phyloP scores from a whole-genome alignment of 1,139 yeast genomes.

The Candida dubliniensis region DNA sequence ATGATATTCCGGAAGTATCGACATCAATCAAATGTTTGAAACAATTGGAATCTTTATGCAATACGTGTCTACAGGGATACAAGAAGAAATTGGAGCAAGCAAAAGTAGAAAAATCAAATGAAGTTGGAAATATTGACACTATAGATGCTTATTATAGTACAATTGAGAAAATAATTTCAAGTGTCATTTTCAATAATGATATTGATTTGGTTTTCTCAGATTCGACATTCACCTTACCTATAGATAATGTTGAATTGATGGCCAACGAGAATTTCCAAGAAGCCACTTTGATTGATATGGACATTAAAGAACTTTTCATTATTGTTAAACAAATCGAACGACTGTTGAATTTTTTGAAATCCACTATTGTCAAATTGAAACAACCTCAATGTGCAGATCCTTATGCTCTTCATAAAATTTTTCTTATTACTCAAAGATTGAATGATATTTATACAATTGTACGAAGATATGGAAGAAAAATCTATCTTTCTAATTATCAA shows the following conservation, averaged over 20 bases:
- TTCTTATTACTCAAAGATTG: conserved; percentile 44
- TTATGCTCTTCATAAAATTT: conserved; percentile 50
- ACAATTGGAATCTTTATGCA: conserved; percentile 35
- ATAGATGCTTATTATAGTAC: conserved; percentile 10
- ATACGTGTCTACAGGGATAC: conserved; percentile 48
- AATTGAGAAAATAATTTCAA: conserved; percentile 6
- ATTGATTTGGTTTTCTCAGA: conserved; percentile 19
- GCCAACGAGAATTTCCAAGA: conserved; percentile 22
- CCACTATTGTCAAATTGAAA: conserved; percentile 25
- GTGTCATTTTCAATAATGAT: conserved; percentile 10
- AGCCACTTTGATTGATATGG: conserved; percentile 45
- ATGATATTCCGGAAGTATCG: conserved; percentile 30
- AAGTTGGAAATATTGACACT: conserved; percentile 3
- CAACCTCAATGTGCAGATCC: conserved; percentile 17
- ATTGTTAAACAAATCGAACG: conserved; percentile 22
- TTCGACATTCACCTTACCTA: conserved; percentile 19
- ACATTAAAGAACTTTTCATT: conserved; percentile 34
- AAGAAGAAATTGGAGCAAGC: conserved; percentile 47
- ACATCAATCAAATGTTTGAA: conserved; percentile 35
- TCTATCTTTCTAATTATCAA: conserved; percentile 40
- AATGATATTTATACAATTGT: conserved; percentile 48
- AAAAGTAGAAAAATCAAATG: conserved; percentile 27
- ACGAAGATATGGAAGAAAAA: conserved; percentile 45
- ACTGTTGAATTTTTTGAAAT: conserved; percentile 27
- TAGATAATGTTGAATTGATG: conserved; percentile 13